Percentiles rank a stretch among this genome's conserved stretches.
phyloP scores from a whole-genome alignment of 176 grass and related monocot genomes.

The Rhynchospora breviuscula region DNA sequence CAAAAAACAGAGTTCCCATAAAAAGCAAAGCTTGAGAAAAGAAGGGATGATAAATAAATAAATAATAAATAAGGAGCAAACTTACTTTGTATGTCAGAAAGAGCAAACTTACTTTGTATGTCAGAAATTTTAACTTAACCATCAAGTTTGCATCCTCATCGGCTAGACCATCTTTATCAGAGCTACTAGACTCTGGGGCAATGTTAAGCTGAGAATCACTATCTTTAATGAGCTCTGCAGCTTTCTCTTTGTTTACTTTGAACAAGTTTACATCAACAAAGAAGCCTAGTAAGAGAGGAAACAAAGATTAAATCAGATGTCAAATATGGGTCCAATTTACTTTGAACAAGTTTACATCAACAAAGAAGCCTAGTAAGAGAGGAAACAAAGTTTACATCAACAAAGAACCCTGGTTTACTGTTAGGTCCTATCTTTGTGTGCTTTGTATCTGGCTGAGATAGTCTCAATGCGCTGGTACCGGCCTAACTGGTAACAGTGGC shows the following conservation, averaged over 20 bases:
- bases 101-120: slow-evolving; percentile 64
- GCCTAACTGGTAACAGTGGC: too few relatives aligned
- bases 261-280: slow-evolving; percentile 95
- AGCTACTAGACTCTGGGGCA: slow-evolving; percentile 44
- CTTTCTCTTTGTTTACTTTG: slow-evolving; percentile 68
- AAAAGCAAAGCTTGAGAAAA: background rate
- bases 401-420: too few relatives aligned
- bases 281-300: slow-evolving; percentile 62
- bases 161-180: slow-evolving; percentile 47
- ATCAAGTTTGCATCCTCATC: slow-evolving; percentile 93
- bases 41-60: background rate
- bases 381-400: too few relatives aligned
- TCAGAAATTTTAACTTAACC: slow-evolving; percentile 97
- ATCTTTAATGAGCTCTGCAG: slow-evolving; percentile 59
- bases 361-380: too few relatives aligned
- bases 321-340: too few relatives aligned
- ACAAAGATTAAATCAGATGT: slow-evolving; percentile 3
- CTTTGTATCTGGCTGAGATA: too few relatives aligned
- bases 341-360: too few relatives aligned
- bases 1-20: background rate
- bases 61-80: background rate
- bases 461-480: too few relatives aligned
- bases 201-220: slow-evolving; percentile 49
- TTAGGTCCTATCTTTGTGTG: too few relatives aligned
- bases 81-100: slow-evolving; percentile 95